Percentiles rank a stretch among this genome's conserved stretches.
phyloP scores from a whole-genome alignment of 2,329 filamentous ascomycete genomes.

The Fusarium multiceps region DNA sequence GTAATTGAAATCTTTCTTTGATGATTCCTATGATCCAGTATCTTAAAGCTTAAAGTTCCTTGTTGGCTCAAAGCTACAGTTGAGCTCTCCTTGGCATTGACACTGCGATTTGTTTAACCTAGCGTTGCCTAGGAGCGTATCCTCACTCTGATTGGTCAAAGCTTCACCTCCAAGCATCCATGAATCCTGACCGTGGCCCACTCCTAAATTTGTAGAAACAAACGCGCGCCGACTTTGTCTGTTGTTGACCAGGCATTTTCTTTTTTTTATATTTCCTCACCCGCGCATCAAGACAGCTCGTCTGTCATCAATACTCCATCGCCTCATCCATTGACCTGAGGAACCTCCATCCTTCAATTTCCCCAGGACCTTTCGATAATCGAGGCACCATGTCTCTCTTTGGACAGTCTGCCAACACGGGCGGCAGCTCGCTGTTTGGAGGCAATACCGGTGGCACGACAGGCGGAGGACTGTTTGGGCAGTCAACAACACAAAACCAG shows the following conservation, averaged over 20 bases:
- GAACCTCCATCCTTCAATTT: background rate
- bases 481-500: conserved; percentile 44
- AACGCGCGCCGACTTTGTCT: conserved; percentile 44
- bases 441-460: conserved; percentile 42
- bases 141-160: conserved; percentile 49
- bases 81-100: conserved; percentile 6
- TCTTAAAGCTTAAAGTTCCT: background rate
- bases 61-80: conserved; percentile 2
- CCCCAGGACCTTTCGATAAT: conserved; percentile 4
- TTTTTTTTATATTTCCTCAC: conserved; percentile 30
- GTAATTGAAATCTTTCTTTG: conserved; percentile 14
- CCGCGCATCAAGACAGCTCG: conserved; percentile 28
- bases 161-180: conserved; percentile 46
- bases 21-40: background rate
- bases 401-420: conserved; percentile 46
- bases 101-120: conserved; percentile 10
- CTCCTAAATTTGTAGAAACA: conserved; percentile 49
- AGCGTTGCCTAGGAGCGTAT: conserved; percentile 33
- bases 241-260: conserved; percentile 24
- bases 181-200: conserved; percentile 44
- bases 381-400: conserved; percentile 51
- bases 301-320: conserved; percentile 15
- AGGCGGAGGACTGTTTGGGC: conserved; percentile 50
- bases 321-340: background rate
- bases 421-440: conserved; percentile 43